Evolutionary conservation across 129 eudicot species (phyloP).

Genomic region (Flaveria robusta): DNA sequence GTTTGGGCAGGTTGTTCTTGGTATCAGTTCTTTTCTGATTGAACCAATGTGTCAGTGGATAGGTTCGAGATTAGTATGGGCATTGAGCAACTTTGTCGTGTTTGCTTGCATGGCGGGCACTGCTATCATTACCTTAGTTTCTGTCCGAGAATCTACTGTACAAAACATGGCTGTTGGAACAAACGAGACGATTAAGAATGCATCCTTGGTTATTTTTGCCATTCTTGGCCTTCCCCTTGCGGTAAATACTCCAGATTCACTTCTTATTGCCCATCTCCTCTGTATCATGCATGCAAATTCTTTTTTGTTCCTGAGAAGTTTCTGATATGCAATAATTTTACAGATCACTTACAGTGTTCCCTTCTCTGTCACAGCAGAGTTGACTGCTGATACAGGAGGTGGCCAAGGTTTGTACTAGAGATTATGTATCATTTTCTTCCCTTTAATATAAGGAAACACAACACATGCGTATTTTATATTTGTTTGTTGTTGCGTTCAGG

Average conservation of each 20-base stretch:
- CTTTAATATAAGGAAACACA: slow-evolving; percentile 4
- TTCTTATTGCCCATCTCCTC: background rate
- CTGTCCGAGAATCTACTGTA: slow-evolving; percentile 57
- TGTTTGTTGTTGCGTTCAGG: slow-evolving; percentile 43
- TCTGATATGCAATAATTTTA: slow-evolving; percentile 26
- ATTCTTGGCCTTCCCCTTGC: slow-evolving; percentile 89
- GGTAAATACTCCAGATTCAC: slow-evolving; percentile 46
- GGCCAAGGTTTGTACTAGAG: slow-evolving; percentile 63
- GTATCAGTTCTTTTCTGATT: slow-evolving; percentile 71
- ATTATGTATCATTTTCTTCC: background rate
- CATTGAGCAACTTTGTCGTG: slow-evolving; percentile 76
- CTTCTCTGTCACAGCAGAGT: slow-evolving; percentile 82
- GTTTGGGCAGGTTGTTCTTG: slow-evolving; percentile 74
- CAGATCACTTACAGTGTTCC: slow-evolving; percentile 95
- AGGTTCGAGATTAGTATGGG: slow-evolving; percentile 90
- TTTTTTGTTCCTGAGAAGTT: background rate
- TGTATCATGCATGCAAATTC: background rate
- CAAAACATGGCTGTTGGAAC: slow-evolving; percentile 46
- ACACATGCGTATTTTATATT: background rate
- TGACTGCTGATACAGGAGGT: slow-evolving; percentile 93
- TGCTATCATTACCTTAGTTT: slow-evolving; percentile 69
- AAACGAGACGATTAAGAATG: slow-evolving; percentile 56
- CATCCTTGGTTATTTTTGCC: slow-evolving; percentile 78
- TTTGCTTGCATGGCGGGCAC: slow-evolving; percentile 88
- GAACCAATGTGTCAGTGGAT: slow-evolving; percentile 86